phyloP scores from a whole-genome alignment of 345 rosid genomes.

The Erucastrum elatum region DNA sequence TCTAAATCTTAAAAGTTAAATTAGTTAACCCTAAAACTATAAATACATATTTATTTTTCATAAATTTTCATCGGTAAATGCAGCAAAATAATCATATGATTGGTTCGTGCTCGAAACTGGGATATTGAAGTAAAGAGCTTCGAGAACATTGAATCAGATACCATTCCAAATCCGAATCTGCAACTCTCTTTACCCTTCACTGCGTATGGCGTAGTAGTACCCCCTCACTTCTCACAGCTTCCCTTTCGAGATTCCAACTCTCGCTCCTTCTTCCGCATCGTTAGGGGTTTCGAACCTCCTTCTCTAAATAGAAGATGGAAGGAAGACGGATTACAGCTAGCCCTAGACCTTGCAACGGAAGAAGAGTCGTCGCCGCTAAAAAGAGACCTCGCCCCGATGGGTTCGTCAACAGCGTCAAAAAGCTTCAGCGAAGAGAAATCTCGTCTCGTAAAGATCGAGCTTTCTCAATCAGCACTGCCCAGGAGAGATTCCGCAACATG shows the following conservation, averaged over 20 bases:
- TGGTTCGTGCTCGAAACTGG: not conserved
- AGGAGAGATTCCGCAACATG: constrained; percentile 72
- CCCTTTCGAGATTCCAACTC: not conserved
- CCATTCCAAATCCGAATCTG: not conserved
- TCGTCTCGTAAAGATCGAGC: constrained; percentile 59
- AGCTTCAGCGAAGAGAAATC: constrained; percentile 76
- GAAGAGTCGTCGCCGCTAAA: constrained; percentile 60
- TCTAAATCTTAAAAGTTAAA: too few relatives aligned
- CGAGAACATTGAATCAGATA: not conserved
- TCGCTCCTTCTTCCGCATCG: not conserved
- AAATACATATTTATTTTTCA: too few relatives aligned
- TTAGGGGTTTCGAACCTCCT: not conserved
- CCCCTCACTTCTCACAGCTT: not conserved
- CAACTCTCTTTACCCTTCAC: not conserved
- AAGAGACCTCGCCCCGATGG: constrained; percentile 63
- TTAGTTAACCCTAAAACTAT: too few relatives aligned
- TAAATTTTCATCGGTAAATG: not conserved
- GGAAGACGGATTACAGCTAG: constrained; percentile 81
- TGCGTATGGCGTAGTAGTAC: not conserved
- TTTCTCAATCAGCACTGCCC: constrained; percentile 61
- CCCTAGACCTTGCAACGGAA: constrained; percentile 79
- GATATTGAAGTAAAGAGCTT: not conserved
- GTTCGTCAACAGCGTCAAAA: constrained; percentile 65
- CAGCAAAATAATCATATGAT: not conserved
- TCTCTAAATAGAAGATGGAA: constrained; percentile 46